Conservation (phyloP, 306 rosid species). For the Vigna nakashimae region DNA sequence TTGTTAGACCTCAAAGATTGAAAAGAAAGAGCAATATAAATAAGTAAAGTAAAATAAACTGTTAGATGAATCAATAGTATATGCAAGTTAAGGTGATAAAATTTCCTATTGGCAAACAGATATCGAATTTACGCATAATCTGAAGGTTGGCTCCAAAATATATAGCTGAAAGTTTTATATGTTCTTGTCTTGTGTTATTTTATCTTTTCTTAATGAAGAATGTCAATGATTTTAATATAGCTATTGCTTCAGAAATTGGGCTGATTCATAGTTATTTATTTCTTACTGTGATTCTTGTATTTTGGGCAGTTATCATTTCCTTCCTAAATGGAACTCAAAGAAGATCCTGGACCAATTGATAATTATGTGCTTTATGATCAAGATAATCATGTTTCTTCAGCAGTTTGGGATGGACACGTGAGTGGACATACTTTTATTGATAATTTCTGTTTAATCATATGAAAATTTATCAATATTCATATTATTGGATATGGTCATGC, state of each 20-base stretch:
- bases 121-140: background rate
- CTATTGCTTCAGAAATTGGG: constrained; percentile 19
- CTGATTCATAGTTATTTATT: background rate
- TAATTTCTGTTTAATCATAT: constrained; percentile 6
- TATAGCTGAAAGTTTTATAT: too few species aligned
- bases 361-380: constrained; percentile 84
- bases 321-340: constrained; percentile 61
- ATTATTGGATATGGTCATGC: background rate
- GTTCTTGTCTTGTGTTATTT: too few species aligned
- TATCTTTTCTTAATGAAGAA: constrained; percentile 9
- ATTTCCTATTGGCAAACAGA: constrained; percentile 12
- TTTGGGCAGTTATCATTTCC: constrained; percentile 40
- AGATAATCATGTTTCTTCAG: constrained; percentile 93
- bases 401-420: constrained; percentile 97
- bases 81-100: background rate
- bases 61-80: too few species aligned
- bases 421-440: constrained; percentile 19
- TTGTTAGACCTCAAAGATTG: too few species aligned
- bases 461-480: background rate
- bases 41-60: too few species aligned
- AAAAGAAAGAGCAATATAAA: too few species aligned
- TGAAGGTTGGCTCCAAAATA: too few species aligned
- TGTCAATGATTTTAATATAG: constrained; percentile 15
- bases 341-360: constrained; percentile 83
- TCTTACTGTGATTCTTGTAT: constrained; percentile 25